phyloP scores from a whole-genome alignment of 768 basidiomycete genomes.

The Phallus indusiatus region DNA sequence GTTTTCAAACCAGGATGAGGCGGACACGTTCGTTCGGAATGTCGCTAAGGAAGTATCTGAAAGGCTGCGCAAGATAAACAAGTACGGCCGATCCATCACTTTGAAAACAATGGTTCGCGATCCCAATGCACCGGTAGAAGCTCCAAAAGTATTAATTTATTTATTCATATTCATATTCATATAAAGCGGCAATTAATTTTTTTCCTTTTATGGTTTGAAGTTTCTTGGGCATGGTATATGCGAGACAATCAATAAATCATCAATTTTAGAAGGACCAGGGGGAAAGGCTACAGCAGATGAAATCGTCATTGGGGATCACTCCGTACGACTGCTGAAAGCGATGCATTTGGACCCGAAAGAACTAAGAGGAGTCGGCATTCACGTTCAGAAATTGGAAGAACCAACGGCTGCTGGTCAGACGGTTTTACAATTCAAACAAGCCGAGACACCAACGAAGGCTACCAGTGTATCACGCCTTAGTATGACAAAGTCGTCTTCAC shows the following conservation, averaged over 20 bases:
- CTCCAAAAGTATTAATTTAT: conserved; percentile 61
- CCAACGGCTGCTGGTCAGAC: conserved; percentile 43
- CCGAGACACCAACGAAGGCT: conserved; percentile 9
- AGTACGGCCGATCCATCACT: conserved; percentile 67
- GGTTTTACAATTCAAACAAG: conserved; percentile 45
- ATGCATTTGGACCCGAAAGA: conserved; percentile 78
- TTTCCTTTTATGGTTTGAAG: conserved; percentile 38
- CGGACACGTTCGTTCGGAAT: conserved; percentile 65
- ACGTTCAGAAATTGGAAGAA: conserved; percentile 80
- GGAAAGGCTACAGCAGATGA: conserved; percentile 68
- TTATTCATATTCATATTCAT: background rate
- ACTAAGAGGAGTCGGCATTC: conserved; percentile 86
- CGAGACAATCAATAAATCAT: conserved; percentile 71
- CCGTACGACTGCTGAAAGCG: conserved; percentile 63
- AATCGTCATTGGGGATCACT: conserved; percentile 61
- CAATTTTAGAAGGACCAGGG: conserved; percentile 44
- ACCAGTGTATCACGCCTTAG: conserved; percentile 13
- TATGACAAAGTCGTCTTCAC: background rate
- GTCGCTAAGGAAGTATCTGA: conserved; percentile 71
- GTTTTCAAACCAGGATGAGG: conserved; percentile 75
- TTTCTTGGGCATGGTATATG: conserved; percentile 89
- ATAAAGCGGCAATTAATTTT: background rate
- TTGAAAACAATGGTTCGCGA: conserved; percentile 86
- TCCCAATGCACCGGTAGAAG: conserved; percentile 76
- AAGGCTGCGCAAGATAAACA: conserved; percentile 56